Conservation (phyloP, 2,329 filamentous ascomycete genomes). For the Coleophoma crateriformis region DNA sequence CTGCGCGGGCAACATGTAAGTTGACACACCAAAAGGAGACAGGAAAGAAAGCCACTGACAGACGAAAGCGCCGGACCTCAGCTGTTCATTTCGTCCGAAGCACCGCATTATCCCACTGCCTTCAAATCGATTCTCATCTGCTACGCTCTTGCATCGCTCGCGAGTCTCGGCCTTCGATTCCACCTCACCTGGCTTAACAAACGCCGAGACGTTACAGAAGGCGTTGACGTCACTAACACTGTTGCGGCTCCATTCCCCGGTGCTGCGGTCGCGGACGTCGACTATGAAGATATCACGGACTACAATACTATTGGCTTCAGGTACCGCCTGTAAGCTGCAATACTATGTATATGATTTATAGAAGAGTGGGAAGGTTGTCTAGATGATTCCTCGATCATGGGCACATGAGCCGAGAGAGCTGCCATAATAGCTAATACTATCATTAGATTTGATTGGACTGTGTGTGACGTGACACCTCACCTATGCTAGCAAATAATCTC, state of each 20-base stretch:
- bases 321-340: constrained; percentile 39
- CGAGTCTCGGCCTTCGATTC: constrained; percentile 13
- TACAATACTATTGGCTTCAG: constrained; percentile 54
- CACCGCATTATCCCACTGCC: constrained; percentile 16
- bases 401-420: no score
- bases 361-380: no score
- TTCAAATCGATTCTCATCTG: constrained; percentile 22
- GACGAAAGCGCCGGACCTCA: constrained; percentile 6
- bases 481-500: no score
- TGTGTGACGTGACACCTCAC: no score
- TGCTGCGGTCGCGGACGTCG: constrained; percentile 30
- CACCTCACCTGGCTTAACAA: constrained; percentile 18
- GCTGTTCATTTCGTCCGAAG: constrained; percentile 7
- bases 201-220: constrained; percentile 34
- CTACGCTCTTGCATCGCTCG: constrained; percentile 12
- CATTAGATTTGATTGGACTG: no score
- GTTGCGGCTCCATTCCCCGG: constrained; percentile 30
- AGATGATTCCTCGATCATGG: no score
- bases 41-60: not conserved
- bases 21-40: not conserved
- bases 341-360: no score
- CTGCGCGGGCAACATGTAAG: constrained; percentile 21
- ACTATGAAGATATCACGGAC: constrained; percentile 54
- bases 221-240: constrained; percentile 35
- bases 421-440: no score